phyloP scores from a whole-genome alignment of 208 protist species.

The Tritrichomonas musculus region DNA sequence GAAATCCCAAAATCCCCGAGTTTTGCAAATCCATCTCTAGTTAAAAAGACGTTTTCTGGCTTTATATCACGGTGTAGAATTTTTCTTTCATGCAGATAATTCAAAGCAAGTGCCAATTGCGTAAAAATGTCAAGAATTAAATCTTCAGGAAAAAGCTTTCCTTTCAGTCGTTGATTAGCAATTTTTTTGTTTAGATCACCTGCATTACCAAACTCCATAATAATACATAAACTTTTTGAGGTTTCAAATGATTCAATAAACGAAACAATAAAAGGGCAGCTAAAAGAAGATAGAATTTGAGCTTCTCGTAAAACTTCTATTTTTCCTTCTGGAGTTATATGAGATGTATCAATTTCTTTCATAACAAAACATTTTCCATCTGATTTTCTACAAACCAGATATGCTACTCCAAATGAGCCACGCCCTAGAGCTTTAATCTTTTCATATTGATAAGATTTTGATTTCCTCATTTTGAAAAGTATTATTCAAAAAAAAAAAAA shows the following conservation, averaged over 20 bases:
- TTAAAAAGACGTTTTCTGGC: constrained; percentile 49
- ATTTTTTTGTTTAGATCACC: background rate
- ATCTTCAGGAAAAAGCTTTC: background rate
- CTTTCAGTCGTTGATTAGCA: background rate
- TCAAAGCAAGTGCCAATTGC: constrained; percentile 49
- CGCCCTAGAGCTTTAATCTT: background rate
- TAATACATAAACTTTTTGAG: background rate
- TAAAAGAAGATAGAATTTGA: background rate
- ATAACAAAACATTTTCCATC: background rate
- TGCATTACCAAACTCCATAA: background rate
- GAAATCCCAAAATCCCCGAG: constrained; percentile 54
- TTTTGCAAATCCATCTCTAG: constrained; percentile 42
- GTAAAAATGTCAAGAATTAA: constrained; percentile 29
- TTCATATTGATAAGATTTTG: background rate
- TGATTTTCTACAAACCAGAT: background rate
- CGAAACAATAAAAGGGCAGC: background rate
- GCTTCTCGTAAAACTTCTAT: background rate
- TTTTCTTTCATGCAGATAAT: constrained; percentile 44
- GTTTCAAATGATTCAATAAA: background rate
- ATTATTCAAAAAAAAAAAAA: background rate
- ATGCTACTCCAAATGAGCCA: background rate
- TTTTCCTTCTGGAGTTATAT: background rate
- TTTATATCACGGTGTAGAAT: constrained; percentile 47
- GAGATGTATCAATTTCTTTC: background rate
- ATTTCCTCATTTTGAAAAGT: too few species aligned